Percentiles rank a stretch among this genome's conserved stretches.
Evolutionary conservation across 1,139 yeast genomes (phyloP).

Genomic region (Wickerhamomyces sp.): DNA sequence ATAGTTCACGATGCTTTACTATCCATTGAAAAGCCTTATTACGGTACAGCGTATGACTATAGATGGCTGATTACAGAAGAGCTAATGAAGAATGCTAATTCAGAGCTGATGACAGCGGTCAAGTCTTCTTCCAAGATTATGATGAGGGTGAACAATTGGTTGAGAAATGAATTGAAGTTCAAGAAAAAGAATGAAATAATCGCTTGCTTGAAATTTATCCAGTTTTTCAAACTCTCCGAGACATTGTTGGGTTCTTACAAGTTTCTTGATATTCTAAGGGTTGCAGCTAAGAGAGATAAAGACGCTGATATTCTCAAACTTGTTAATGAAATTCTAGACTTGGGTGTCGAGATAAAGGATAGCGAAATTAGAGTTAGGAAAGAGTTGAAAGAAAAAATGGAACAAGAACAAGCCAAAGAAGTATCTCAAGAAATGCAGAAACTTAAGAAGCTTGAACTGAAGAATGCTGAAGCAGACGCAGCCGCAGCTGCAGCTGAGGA

Average conservation of each 20-base stretch:
- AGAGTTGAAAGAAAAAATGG: background rate
- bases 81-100: background rate
- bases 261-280: background rate
- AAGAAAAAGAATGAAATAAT: background rate
- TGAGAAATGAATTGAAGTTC: slow-evolving; percentile 3
- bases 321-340: background rate
- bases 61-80: slow-evolving; percentile 1
- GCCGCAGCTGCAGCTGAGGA: too few species aligned
- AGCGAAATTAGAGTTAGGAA: background rate
- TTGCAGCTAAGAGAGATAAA: background rate
- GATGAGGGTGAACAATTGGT: slow-evolving; percentile 6
- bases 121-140: background rate
- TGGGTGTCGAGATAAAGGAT: background rate
- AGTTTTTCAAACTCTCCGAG: background rate
- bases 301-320: background rate
- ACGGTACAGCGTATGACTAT: slow-evolving; percentile 3
- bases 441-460: background rate
- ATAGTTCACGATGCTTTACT: background rate
- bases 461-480: background rate
- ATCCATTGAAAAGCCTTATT: slow-evolving; percentile 1
- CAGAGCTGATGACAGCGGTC: background rate
- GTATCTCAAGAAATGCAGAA: background rate
- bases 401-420: background rate
- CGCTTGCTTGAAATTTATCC: background rate
- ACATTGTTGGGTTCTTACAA: background rate